Conservation (phyloP, 1,139 yeast genomes). For the Saccharomycopsis hybrid region DNA sequence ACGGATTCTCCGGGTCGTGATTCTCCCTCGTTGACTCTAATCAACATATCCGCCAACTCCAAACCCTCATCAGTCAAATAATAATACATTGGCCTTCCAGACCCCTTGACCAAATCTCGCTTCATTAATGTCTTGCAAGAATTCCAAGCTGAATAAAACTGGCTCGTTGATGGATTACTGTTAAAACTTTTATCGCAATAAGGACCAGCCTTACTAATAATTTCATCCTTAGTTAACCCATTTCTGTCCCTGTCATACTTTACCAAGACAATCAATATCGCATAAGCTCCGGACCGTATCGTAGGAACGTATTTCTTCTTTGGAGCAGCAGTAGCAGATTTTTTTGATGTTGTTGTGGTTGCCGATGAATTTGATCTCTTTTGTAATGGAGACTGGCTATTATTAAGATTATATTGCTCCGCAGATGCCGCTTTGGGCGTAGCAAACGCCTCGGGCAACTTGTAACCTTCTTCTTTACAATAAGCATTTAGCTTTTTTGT, state of each 20-base stretch:
- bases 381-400: neutral
- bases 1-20: too few species aligned
- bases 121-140: conserved; percentile 57
- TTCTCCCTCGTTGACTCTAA: neutral
- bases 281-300: conserved; percentile 81
- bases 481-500: conserved; percentile 32
- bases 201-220: conserved; percentile 49
- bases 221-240: conserved; percentile 58
- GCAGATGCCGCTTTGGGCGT: conserved; percentile 6
- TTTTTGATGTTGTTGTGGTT: neutral
- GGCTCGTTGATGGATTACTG: conserved; percentile 24
- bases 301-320: conserved; percentile 61
- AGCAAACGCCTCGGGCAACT: conserved; percentile 29
- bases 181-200: conserved; percentile 40
- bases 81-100: conserved; percentile 58
- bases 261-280: conserved; percentile 62
- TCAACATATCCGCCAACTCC: conserved; percentile 47
- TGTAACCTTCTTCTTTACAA: conserved; percentile 35
- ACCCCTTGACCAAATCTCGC: conserved; percentile 52
- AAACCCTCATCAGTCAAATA: conserved; percentile 69
- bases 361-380: too few species aligned
- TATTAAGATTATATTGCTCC: neutral
- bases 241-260: conserved; percentile 41
- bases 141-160: conserved; percentile 75
- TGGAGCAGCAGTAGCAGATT: conserved; percentile 25